Percentiles rank a stretch among this genome's conserved stretches.
Conservation (phyloP, 2,329 filamentous ascomycete genomes). For the Mycocentrospora acerina region DNA sequence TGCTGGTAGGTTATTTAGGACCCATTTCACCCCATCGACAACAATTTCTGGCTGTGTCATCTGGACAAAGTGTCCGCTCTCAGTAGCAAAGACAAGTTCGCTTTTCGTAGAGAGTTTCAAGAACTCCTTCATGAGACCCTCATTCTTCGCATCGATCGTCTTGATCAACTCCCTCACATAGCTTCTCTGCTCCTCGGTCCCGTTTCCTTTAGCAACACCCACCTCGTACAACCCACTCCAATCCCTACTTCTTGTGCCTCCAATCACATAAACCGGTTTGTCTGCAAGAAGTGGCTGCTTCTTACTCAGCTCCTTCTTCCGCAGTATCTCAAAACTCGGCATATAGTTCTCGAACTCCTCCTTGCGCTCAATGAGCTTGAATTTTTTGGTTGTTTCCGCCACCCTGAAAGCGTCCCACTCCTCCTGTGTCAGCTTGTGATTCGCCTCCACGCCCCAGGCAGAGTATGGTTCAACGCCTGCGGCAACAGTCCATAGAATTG, state of each 20-base stretch:
- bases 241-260: constrained; percentile 28
- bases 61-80: constrained; percentile 43
- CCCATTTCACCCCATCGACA: constrained; percentile 38
- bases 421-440: constrained; percentile 17
- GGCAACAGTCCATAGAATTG: constrained; percentile 3
- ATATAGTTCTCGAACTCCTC: constrained; percentile 17
- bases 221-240: constrained; percentile 33
- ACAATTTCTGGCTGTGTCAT: constrained; percentile 40
- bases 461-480: constrained; percentile 11
- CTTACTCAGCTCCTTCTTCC: constrained; percentile 26
- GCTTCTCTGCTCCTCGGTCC: constrained; percentile 34
- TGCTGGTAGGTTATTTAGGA: constrained; percentile 15
- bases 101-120: constrained; percentile 32
- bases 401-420: constrained; percentile 18
- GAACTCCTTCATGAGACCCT: constrained; percentile 28
- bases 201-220: constrained; percentile 37
- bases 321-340: constrained; percentile 28
- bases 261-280: constrained; percentile 27
- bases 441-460: constrained; percentile 9
- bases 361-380: constrained; percentile 6
- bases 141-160: constrained; percentile 28
- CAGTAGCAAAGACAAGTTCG: constrained; percentile 18
- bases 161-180: constrained; percentile 28
- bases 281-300: constrained; percentile 23
- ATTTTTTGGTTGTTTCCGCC: constrained; percentile 15